A percentile compares a stretch with the other conserved stretches of the same genome.
Conservation (phyloP, 345 rosid species). For the Dimocarpus longan region DNA sequence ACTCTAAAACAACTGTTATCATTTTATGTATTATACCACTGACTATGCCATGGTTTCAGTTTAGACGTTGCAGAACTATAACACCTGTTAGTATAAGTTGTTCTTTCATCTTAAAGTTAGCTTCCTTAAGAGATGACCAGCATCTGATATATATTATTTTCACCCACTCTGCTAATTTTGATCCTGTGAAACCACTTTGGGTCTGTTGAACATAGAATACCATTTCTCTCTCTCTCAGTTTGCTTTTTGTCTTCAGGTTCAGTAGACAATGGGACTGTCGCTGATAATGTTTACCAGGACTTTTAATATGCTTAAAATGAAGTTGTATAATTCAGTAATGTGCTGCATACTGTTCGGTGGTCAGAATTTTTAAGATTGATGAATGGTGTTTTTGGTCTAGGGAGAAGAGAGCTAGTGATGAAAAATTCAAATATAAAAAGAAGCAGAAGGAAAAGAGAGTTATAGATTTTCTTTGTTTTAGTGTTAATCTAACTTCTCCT, state of each 20-base stretch:
- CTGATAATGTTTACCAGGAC: too few species aligned
- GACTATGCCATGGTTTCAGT: neutral
- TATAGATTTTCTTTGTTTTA: neutral
- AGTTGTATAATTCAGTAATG: too few species aligned
- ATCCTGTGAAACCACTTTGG: neutral
- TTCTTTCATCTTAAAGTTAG: neutral
- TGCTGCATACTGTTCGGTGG: too few species aligned
- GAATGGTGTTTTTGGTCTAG: neutral
- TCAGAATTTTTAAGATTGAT: neutral
- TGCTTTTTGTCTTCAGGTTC: neutral
- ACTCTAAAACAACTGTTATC: neutral
- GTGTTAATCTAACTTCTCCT: neutral
- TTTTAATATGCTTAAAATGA: too few species aligned
- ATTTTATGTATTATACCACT: neutral
- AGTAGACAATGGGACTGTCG: neutral
- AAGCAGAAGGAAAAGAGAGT: neutral
- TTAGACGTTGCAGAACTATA: neutral
- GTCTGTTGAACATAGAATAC: neutral
- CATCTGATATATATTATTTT: neutral
- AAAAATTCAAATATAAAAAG: neutral
- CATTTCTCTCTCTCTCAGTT: neutral
- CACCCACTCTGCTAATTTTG: neutral
- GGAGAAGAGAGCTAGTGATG: neutral
- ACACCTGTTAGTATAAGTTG: neutral
- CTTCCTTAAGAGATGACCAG: neutral